Conservation (phyloP, 805 yeast species). For the Candida manassasensis region DNA sequence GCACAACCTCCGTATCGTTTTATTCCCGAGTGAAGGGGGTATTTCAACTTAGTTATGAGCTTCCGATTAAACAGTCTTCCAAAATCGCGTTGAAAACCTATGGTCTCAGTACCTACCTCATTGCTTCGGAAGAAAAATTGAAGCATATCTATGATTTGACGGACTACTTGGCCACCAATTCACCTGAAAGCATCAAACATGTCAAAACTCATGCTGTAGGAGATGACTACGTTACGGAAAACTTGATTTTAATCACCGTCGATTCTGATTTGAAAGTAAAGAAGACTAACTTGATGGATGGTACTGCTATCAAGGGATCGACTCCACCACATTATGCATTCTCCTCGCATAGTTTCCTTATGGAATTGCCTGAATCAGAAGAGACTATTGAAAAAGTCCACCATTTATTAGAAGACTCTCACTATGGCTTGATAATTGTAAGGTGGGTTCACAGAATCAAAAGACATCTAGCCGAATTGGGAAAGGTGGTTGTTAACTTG, state of each 20-base stretch:
- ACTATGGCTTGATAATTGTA: conserved; percentile 15
- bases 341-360: conserved; percentile 15
- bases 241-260: conserved; percentile 1
- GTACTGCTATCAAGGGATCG: conserved; percentile 3
- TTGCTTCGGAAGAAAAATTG: conserved; percentile 4
- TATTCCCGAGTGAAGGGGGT: not conserved
- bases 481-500: conserved; percentile 18
- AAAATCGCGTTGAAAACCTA: not conserved
- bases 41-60: not conserved
- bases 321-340: conserved; percentile 5
- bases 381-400: conserved; percentile 25
- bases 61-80: not conserved
- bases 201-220: conserved; percentile 3
- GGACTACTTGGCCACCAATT: conserved; percentile 16
- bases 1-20: not conserved
- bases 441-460: conserved; percentile 27
- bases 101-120: conserved; percentile 6
- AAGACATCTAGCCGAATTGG: conserved; percentile 33
- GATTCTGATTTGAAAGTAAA: conserved; percentile 5
- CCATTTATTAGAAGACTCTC: conserved; percentile 26
- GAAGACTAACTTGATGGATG: conserved; percentile 9
- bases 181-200: conserved; percentile 14
- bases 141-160: conserved; percentile 17
- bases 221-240: conserved; percentile 6
- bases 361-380: conserved; percentile 29